Evolutionary conservation across 2,329 filamentous ascomycete species (phyloP).

Genomic region (Hypoxylon sp.): DNA sequence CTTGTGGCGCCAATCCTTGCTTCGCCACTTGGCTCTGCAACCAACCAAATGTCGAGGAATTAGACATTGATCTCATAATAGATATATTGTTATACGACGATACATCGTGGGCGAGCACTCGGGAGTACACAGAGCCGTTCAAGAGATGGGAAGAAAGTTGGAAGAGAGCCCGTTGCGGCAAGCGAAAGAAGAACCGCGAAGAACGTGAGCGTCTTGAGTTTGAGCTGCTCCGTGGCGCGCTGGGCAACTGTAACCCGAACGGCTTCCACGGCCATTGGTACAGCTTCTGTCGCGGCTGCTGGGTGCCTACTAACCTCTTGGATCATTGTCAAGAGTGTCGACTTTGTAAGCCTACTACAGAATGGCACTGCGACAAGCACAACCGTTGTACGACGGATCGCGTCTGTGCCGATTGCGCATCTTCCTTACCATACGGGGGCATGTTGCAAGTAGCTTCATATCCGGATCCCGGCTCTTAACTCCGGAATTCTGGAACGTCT

Average conservation of each 20-base stretch:
- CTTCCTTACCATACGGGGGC: slow-evolving; percentile 45
- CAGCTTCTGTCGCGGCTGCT: slow-evolving; percentile 54
- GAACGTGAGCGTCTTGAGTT: slow-evolving; percentile 55
- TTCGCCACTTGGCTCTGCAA: slow-evolving; percentile 56
- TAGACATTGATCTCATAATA: slow-evolving; percentile 55
- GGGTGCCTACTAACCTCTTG: slow-evolving; percentile 52
- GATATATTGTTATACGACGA: slow-evolving; percentile 56
- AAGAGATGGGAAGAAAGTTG: slow-evolving; percentile 54
- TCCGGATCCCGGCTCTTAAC: slow-evolving; percentile 36
- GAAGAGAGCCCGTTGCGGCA: slow-evolving; percentile 51
- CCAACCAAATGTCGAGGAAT: slow-evolving; percentile 55
- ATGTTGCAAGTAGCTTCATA: slow-evolving; percentile 40
- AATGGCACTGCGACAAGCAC: slow-evolving; percentile 56
- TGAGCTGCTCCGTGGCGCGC: slow-evolving; percentile 54
- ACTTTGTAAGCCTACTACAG: slow-evolving; percentile 49
- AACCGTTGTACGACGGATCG: slow-evolving; percentile 52
- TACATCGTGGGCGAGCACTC: slow-evolving; percentile 53
- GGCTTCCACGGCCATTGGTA: slow-evolving; percentile 55
- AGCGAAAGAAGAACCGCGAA: slow-evolving; percentile 53
- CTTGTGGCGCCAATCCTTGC: slow-evolving; percentile 54
- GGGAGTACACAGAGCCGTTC: slow-evolving; percentile 50
- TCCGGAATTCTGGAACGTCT: not conserved
- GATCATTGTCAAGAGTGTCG: slow-evolving; percentile 55
- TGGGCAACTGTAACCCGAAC: slow-evolving; percentile 53
- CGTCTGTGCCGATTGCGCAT: slow-evolving; percentile 51